Base-by-base conservation (phyloP, 164 flowering plant species). In the Umbilicus rupestris region DNA sequence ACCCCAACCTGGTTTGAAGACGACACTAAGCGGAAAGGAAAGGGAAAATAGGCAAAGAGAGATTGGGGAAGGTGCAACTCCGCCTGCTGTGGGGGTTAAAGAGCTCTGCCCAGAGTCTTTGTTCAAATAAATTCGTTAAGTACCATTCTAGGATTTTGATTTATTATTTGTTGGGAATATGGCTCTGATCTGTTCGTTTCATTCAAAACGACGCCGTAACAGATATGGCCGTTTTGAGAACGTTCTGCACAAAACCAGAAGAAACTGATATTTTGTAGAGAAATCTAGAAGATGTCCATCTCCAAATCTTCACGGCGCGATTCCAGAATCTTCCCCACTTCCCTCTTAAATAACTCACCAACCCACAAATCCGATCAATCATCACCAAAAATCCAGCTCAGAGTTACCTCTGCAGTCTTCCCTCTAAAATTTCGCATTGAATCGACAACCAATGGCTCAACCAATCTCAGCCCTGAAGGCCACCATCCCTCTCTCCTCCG, bases 381-480 rank as follows among this genome's bases (percentile, higher is more conserved):
- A 33, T 15, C 45, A 63, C 37, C 20, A n/a, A 16, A 17, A 26
- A 19, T 35, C 37, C 37, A 11, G 7, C 5, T 33, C 22, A 28
- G 8, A 35, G 37, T 35, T 35, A 35, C 37, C 10, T 33, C 41
- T 62, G 41, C 44, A 19, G 20, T 42, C 20, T 5, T 30, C 17
- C 5, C 24, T 37, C 28, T 20, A 7, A 17, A 17, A 24, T 35
- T 42, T 9, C 22, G n/a, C n/a, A n/a, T n/a, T n/a, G n/a, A n/a
- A n/a, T n/a, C n/a, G n/a, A n/a, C n/a, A n/a, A n/a, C n/a, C 29
- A 44, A 80, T 80, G 85, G 68, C 77, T n/a, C 72, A 77, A 31
- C 55, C 81, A 60, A 14, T 80, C 3, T 66, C 73, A 10, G 74
- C 71, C 31, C 14, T 78, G 41, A 42, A 70, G 63, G 12, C 77